phyloP scores from a whole-genome alignment of 2,329 filamentous ascomycete species.

The Cryoendolithus antarcticus region DNA sequence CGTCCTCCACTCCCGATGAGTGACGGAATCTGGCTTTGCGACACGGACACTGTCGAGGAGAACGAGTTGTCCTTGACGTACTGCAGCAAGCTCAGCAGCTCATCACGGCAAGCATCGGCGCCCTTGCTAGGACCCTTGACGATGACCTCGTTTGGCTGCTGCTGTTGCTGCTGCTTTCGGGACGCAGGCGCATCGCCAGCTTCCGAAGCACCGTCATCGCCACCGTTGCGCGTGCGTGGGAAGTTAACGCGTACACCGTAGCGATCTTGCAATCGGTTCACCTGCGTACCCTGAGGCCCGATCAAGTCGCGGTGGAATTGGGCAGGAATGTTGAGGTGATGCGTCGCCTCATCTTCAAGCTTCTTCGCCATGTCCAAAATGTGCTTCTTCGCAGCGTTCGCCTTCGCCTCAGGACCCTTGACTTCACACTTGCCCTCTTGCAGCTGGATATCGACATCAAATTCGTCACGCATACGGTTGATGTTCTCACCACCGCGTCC shows the following conservation, averaged over 20 bases:
- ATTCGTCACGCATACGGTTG: slow-evolving; percentile 55
- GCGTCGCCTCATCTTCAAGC: slow-evolving; percentile 81
- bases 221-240: slow-evolving; percentile 49
- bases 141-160: slow-evolving; percentile 77
- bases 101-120: slow-evolving; percentile 81
- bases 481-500: slow-evolving; percentile 57
- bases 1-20: slow-evolving; percentile 83
- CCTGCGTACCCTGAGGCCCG: slow-evolving; percentile 72
- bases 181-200: slow-evolving; percentile 58
- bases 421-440: slow-evolving; percentile 90
- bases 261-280: slow-evolving; percentile 81
- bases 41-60: slow-evolving; percentile 67
- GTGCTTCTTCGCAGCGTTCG: slow-evolving; percentile 70
- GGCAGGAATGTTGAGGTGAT: slow-evolving; percentile 78
- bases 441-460: slow-evolving; percentile 71
- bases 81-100: slow-evolving; percentile 77
- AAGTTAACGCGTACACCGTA: slow-evolving; percentile 96
- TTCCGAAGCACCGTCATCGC: slow-evolving; percentile 56
- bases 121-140: slow-evolving; percentile 87
- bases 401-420: slow-evolving; percentile 91
- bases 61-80: slow-evolving; percentile 82
- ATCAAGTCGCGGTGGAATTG: slow-evolving; percentile 93
- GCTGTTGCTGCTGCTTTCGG: slow-evolving; percentile 50
- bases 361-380: slow-evolving; percentile 69
- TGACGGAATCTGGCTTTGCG: slow-evolving; percentile 85